phyloP scores from a whole-genome alignment of 805 yeast genomes.

The Kazachstania africana region DNA sequence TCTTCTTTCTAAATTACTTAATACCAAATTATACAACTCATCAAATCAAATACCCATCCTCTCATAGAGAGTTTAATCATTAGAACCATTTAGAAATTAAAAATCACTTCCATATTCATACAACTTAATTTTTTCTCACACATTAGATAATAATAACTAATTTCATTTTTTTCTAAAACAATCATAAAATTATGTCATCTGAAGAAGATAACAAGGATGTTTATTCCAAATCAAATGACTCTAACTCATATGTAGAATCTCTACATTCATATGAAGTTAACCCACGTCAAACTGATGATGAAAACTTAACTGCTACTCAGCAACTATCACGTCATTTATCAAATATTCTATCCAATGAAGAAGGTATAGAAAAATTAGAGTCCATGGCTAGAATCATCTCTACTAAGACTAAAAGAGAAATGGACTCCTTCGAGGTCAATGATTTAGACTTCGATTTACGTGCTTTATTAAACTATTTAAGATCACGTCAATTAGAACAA shows the following conservation, averaged over 20 bases:
- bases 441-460: constrained; percentile 37
- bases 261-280: constrained; percentile 12
- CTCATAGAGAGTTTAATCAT: no score
- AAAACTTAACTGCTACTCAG: constrained; percentile 1
- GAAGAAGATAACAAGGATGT: constrained; percentile 10
- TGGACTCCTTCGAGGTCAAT: constrained; percentile 33
- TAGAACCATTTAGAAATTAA: no score
- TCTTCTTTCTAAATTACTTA: no score
- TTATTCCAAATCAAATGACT: constrained; percentile 9
- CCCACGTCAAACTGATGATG: constrained; percentile 6
- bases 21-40: no score
- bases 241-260: constrained; percentile 16
- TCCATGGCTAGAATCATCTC: constrained; percentile 41
- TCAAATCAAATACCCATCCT: no score
- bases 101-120: no score
- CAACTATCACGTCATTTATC: constrained; percentile 15
- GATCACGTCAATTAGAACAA: constrained; percentile 30
- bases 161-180: no score
- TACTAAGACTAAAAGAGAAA: constrained; percentile 35
- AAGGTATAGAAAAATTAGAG: constrained; percentile 31
- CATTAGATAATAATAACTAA: no score
- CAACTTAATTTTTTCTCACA: no score
- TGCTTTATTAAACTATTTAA: constrained; percentile 31
- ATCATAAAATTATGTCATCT: constrained; percentile 15
- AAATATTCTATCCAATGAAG: constrained; percentile 24